Base-by-base conservation (phyloP, 768 basidiomycete species). In the Clathrus columnatus region DNA sequence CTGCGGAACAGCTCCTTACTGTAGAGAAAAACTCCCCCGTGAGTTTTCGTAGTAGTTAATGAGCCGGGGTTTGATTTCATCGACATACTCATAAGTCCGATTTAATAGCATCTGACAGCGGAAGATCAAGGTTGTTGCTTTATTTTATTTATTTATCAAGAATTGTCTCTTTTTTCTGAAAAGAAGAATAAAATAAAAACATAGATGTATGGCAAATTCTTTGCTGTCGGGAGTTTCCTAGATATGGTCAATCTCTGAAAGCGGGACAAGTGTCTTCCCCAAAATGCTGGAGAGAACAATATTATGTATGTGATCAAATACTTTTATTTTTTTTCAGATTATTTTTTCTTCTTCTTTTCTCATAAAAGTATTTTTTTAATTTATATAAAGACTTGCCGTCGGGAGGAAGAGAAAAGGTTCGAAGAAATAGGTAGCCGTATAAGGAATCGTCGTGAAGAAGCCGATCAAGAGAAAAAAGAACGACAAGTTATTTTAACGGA, bases 401-500 rank as follows among this genome's bases (percentile, higher is more conserved):
- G 79, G 50, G 73, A 74, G 44, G 86, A 89, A 66, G 76, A 81
- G 11, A 71, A 74, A 63, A 78, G 84, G 43, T 68, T 90, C 24
- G 83, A 87, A 65, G 79, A 81, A 64, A 72, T 79, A 10, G 78
- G 79, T 27, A 73, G 72, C 43, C 82, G 76, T 60, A 73, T 91
- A 60, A 81, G 85, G 59, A 78, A 68, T 46, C 80, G 84, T 62
- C 81, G 86, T 18, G 74, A 79, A 63, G 82, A 84, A 65, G 84
- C 78, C 10, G 85, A 83, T 32, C 82, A 84, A 64, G 82, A 82
- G 59, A 89, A 85, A 73, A 87, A 77, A 67, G 85, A 85, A 67
- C 76, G 81, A 57, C 82, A 85, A 68, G 78, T 91, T 57, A 89
- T 87, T 66, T 62, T 83, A 51, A 90, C 85, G 17, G 85, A 87